Evolutionary conservation across 2,329 filamentous ascomycete genomes (phyloP).

Genomic region (Alternaria arbusti): DNA sequence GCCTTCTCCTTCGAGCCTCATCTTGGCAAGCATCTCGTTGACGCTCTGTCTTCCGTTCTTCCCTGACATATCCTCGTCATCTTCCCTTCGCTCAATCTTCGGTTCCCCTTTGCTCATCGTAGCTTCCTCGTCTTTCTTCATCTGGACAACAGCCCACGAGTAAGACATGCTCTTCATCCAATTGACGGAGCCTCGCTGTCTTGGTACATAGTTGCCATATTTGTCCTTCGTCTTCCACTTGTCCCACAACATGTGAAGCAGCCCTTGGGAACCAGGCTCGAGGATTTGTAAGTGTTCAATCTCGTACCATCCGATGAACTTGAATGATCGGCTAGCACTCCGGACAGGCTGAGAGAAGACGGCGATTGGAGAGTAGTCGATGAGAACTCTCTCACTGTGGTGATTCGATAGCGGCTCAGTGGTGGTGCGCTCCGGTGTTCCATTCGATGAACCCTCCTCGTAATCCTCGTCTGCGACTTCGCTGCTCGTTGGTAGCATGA

Average conservation of each 20-base stretch:
- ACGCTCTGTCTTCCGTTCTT: not conserved
- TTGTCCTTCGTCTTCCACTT: not conserved
- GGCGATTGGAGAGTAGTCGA: not conserved
- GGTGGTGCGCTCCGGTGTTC: not conserved
- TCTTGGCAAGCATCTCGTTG: not conserved
- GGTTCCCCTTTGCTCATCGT: not conserved
- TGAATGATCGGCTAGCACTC: not conserved
- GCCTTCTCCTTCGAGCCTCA: not conserved
- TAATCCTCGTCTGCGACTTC: not conserved
- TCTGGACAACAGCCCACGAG: not conserved
- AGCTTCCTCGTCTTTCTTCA: not conserved
- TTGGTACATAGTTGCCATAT: not conserved
- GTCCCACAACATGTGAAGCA: not conserved
- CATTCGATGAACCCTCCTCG: not conserved
- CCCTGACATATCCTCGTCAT: not conserved
- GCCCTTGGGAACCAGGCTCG: not conserved
- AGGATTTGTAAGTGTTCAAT: not conserved
- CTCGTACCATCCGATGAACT: not conserved
- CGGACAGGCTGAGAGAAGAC: not conserved
- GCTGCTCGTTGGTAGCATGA: not conserved
- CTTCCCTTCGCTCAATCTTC: not conserved
- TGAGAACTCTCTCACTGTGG: not conserved
- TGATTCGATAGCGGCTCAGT: not conserved
- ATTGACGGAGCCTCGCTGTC: not conserved
- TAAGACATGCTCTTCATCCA: not conserved